Evolutionary conservation across 305 asterid species (phyloP).

Genomic region (Ilex paraguariensis): DNA sequence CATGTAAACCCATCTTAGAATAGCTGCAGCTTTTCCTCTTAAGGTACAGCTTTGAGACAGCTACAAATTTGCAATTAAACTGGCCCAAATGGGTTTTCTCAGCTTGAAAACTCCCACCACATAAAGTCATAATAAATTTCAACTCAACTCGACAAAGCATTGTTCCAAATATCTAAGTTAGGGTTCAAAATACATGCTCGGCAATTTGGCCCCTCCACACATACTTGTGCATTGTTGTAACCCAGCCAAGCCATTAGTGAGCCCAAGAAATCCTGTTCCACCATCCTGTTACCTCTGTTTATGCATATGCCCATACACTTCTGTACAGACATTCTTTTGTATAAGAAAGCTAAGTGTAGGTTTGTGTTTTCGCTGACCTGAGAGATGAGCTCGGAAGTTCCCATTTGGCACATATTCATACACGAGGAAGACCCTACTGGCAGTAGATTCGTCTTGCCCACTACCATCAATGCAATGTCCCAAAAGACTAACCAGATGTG

Average conservation of each 20-base stretch:
- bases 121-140: too few relatives aligned
- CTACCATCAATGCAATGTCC: constrained; percentile 85
- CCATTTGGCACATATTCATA: constrained; percentile 80
- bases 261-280: neutral
- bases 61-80: too few relatives aligned
- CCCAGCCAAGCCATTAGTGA: neutral
- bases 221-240: too few relatives aligned
- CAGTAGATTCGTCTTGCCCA: constrained; percentile 51
- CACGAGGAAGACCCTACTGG: constrained; percentile 65
- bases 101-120: too few relatives aligned
- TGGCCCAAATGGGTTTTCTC: too few relatives aligned
- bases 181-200: too few relatives aligned
- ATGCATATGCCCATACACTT: neutral
- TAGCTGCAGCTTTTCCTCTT: too few relatives aligned
- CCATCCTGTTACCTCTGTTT: neutral
- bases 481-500: constrained; percentile 67
- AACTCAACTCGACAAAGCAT: too few relatives aligned
- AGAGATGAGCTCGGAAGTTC: constrained; percentile 63
- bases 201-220: too few relatives aligned
- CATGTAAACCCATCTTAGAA: too few relatives aligned
- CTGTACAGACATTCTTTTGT: neutral
- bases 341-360: neutral
- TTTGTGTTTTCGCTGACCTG: constrained; percentile 42
- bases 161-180: too few relatives aligned
- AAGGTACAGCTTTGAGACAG: too few relatives aligned